Evolutionary conservation across 148 eudicot genomes (phyloP), one percentile per base, ranked within the genome.

Genomic region (Dianthus caryophyllus): DNA sequence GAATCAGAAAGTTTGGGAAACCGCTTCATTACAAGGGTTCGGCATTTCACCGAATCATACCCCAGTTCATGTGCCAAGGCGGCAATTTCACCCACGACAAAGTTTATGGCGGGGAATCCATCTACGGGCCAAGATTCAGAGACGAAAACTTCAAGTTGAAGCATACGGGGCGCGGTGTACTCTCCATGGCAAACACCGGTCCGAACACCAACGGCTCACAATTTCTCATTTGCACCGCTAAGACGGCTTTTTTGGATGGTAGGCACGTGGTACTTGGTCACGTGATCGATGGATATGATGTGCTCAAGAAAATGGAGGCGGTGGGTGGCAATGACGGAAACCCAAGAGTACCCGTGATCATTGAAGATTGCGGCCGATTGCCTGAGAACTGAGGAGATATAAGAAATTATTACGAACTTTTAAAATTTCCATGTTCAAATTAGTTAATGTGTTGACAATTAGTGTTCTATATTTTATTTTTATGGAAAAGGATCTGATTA

Each of bases 1-100:
- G 96, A 30, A 75, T 88, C 20, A 93, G 97, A 17, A 48, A 47
- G 58, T 56, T 71, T 0, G 97, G 93, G 67, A 86, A 88, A 72
- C 87, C 87, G 25, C 77, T 91, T 38, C 97, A 91, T 60, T 88
- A 77, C 80, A 91, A 91, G 69, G 97, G 93, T 15, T 91, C 97
- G 0, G 49, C 59, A 11, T 88, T 91, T 30, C 97, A 91, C 76
- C 84, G 97, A 29, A 87, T 91, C 15, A 88, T 91, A 33, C 97
- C 97, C 0, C 33, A 55, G 38, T 89, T 92, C 77, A 92, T 89
- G 96, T 92, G 96, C 67, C 97, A 92, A 73, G 97, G 97, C 18
- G 96, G 96, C 27, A 96, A 91, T 75, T 91, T 91, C 84, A 91
- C 93, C 12, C 70, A 61, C 63, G 97, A 90, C 4, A 89, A 91